Base-by-base conservation (phyloP, 1,139 yeast species). In the Pichia sp. region DNA sequence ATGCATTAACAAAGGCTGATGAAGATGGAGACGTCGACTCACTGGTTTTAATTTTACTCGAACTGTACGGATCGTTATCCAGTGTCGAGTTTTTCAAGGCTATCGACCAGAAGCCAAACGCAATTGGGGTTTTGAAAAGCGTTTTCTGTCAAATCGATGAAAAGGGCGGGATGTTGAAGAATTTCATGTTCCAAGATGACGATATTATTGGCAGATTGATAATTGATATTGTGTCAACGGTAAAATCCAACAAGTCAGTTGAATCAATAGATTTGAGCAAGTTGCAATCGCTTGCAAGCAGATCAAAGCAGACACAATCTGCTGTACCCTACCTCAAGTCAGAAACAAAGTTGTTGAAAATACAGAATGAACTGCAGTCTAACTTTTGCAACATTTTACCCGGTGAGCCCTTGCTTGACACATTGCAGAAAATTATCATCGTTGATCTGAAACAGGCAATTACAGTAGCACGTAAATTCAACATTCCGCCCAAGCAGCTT, bases 1-100 rank as follows among this genome's bases (percentile, higher is more conserved):
- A 81, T 44, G 96, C 97, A 0, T 68, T 92, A 38, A 70, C 78
- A 46, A 87, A 85, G 60, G 80, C 96, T 0, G 79, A 87, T 48
- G 84, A 83, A 59, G 79, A 85, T 19, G 81, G 84, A 10, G 83
- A 87, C 62, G 78, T 81, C 42, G 89, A 87, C 65, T 73, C 92
- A 29, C 75, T 87, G 5, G 71, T 80, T 44, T 79, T 83, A 51
- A 82, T 89, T 1, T 68, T 93, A 47, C 67, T 83, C 26, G 73
- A 77, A 44, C 71, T 93, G 23, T 72, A 74, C 47, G 69, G 73
- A 44, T 75, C 76, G 48, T 64, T 80, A 5, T 71, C 82, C 0
- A 62, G 75, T n/a, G 79, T 86, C 0, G 80, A 77, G 45, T 78
- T 85, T 52, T 81, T 80, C 67, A 77, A 82, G 55, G 56, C 80